Evolutionary conservation across 345 rosid species (phyloP).

Genomic region (Moringa oleifera): DNA sequence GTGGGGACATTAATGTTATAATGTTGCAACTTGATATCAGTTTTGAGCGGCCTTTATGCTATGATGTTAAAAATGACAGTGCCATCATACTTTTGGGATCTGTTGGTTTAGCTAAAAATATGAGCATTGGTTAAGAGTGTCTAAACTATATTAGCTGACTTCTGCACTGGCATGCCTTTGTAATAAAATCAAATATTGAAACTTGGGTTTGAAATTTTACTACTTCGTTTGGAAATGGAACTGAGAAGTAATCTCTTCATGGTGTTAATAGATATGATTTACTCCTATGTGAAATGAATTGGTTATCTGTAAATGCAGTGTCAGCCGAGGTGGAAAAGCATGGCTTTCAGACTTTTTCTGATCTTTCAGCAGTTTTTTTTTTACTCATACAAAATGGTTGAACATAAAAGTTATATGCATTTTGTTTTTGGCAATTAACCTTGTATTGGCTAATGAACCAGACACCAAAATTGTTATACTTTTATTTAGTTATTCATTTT

Average conservation of each 20-base stretch:
- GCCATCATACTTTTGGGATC: background rate
- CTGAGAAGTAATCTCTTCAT: background rate
- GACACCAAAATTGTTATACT: background rate
- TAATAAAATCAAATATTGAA: background rate
- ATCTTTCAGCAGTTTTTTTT: background rate
- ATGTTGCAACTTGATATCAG: background rate
- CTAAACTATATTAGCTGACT: background rate
- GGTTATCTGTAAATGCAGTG: background rate
- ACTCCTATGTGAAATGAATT: background rate
- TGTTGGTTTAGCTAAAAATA: no score
- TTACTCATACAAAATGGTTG: background rate
- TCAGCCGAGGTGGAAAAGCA: background rate
- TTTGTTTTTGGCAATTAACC: background rate
- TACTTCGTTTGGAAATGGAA: background rate
- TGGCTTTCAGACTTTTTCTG: background rate
- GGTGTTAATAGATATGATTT: background rate
- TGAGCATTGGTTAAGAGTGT: background rate
- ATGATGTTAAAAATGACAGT: no score
- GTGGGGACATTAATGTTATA: background rate
- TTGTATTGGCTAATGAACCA: background rate
- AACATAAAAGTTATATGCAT: background rate
- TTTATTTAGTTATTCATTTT: no score
- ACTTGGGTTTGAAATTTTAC: background rate
- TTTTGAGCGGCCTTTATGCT: background rate
- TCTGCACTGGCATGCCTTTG: background rate